Evolutionary conservation across 768 basidiomycete genomes (phyloP).

Genomic region (Pulveroboletus sp.): DNA sequence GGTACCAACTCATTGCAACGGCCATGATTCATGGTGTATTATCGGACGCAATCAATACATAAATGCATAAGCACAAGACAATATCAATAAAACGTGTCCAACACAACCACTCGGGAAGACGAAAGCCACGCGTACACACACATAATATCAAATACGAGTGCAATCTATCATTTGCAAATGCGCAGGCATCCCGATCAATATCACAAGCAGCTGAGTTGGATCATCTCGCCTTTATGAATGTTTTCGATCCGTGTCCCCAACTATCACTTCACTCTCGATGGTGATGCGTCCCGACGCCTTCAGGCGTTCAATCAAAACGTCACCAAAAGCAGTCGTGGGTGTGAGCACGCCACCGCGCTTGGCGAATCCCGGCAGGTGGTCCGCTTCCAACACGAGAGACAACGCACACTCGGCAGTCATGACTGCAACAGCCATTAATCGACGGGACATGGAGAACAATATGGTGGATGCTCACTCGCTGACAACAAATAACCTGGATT

Average conservation of each 20-base stretch:
- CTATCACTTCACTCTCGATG: conserved; percentile 50
- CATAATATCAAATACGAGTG: background rate
- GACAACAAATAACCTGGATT: conserved; percentile 66
- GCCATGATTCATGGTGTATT: background rate
- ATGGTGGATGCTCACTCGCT: conserved; percentile 4
- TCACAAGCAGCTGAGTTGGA: background rate
- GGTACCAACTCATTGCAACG: background rate
- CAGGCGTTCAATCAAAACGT: conserved; percentile 68
- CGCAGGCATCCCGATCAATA: background rate
- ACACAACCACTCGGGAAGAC: background rate
- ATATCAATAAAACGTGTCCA: background rate
- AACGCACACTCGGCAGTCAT: conserved; percentile 83
- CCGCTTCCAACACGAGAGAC: conserved; percentile 54
- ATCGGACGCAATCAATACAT: background rate
- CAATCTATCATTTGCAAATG: background rate
- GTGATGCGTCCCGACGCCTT: conserved; percentile 53
- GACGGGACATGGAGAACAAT: background rate
- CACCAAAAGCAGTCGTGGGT: conserved; percentile 79
- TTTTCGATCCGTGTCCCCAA: conserved; percentile 8
- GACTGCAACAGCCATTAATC: conserved; percentile 37
- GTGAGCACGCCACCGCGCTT: conserved; percentile 78
- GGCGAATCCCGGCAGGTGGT: conserved; percentile 55
- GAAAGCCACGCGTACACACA: background rate
- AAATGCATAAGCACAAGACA: background rate
- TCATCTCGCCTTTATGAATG: conserved; percentile 3